These are phyloP conservation scores for Heliosperma pusillum DNA, from an alignment of 148 eudicot species.

Conservation along the genomic window DNA sequence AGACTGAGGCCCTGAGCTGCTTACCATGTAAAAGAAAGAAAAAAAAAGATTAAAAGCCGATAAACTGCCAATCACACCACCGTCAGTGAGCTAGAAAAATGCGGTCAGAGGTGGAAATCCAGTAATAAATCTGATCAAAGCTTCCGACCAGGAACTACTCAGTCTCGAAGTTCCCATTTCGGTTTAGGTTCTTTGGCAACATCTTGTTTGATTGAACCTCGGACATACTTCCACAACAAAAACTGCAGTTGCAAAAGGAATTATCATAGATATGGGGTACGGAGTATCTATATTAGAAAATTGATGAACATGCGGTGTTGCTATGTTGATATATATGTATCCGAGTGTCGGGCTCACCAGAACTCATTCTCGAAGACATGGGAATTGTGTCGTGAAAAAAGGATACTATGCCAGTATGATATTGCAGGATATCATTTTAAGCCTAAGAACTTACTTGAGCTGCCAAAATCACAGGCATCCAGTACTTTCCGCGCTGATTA, in stretches of 20 bases:
- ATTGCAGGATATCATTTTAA: background rate
- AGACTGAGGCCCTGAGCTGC: too few relatives aligned
- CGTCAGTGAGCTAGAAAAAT: slow-evolving; percentile 9
- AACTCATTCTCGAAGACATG: too few relatives aligned
- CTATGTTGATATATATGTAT: too few relatives aligned
- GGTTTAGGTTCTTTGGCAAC: slow-evolving; percentile 43
- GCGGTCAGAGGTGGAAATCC: slow-evolving; percentile 8
- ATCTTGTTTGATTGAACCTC: slow-evolving; percentile 47
- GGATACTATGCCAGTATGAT: too few relatives aligned
- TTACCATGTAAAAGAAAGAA: too few relatives aligned
- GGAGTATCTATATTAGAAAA: background rate
- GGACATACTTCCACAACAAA: slow-evolving; percentile 49
- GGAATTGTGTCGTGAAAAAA: too few relatives aligned
- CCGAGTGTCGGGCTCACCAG: too few relatives aligned
- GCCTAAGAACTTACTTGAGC: slow-evolving; percentile 54
- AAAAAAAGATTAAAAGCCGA: too few relatives aligned
- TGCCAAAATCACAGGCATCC: slow-evolving; percentile 66
- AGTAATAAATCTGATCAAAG: slow-evolving; percentile 7
- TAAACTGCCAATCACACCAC: background rate
- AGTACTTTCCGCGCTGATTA: slow-evolving; percentile 60
- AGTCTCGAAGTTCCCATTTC: slow-evolving; percentile 48
- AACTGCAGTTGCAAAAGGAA: slow-evolving; percentile 41
- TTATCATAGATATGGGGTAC: background rate
- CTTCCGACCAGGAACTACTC: slow-evolving; percentile 17
- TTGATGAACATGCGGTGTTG: background rate